Conservation (phyloP, 495 filamentous ascomycete genomes). For the Trichoderma virens region DNA sequence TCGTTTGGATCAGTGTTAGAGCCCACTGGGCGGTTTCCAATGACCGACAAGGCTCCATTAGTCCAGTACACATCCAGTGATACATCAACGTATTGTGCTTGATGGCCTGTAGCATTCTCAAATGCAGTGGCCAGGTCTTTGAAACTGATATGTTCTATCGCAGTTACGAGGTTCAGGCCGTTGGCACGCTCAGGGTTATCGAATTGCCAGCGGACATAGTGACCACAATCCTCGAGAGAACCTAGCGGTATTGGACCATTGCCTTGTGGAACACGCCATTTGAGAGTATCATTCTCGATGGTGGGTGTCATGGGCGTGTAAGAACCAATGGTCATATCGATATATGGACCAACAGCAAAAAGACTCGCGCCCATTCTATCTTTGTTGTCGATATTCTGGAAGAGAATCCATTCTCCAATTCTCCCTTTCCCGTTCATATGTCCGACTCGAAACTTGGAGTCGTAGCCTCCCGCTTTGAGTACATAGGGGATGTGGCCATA, state of each 20-base stretch:
- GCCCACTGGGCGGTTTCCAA: conserved; percentile 18
- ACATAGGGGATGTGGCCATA: neutral
- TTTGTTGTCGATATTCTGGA: neutral
- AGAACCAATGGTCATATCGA: neutral
- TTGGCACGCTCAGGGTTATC: conserved; percentile 39
- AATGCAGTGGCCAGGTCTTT: conserved; percentile 43
- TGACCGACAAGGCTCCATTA: conserved; percentile 17
- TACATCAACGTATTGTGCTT: conserved; percentile 34
- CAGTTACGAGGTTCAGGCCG: conserved; percentile 45
- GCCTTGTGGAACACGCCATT: neutral
- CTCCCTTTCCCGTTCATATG: neutral
- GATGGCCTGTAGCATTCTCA: conserved; percentile 43
- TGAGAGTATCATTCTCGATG: neutral
- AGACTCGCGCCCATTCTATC: neutral
- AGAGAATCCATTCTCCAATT: neutral
- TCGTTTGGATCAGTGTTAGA: conserved; percentile 35
- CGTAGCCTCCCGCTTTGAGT: neutral
- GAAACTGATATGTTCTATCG: conserved; percentile 38
- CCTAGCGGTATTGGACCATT: conserved; percentile 38
- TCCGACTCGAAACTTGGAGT: neutral
- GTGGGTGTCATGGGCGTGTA: neutral
- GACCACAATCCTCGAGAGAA: conserved; percentile 43
- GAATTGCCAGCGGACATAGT: conserved; percentile 50
- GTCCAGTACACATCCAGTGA: conserved; percentile 33
- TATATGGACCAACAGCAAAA: neutral